phyloP scores from a whole-genome alignment of 306 rosid genomes.

The Cicer cuneatum region DNA sequence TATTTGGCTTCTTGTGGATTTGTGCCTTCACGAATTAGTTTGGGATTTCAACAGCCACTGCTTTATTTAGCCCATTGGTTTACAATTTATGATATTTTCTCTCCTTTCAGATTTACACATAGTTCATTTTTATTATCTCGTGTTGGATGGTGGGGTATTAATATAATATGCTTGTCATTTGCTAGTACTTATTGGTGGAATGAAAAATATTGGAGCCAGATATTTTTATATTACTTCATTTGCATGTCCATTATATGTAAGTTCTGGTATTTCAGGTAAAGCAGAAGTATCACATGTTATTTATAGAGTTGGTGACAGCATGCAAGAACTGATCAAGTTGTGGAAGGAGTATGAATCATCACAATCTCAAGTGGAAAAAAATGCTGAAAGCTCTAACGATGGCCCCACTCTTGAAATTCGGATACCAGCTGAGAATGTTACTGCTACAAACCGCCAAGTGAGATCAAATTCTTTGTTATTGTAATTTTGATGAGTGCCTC shows the following conservation, averaged over 20 bases:
- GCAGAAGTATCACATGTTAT: slow-evolving; percentile 69
- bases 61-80: slow-evolving; percentile 33
- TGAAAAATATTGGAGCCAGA: neutral
- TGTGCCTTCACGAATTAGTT: slow-evolving; percentile 43
- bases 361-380: slow-evolving; percentile 66
- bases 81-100: slow-evolving; percentile 5
- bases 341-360: slow-evolving; percentile 79
- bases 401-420: slow-evolving; percentile 90
- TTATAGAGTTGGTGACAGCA: slow-evolving; percentile 93
- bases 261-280: slow-evolving; percentile 71
- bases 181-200: slow-evolving; percentile 26
- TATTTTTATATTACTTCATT: slow-evolving; percentile 37
- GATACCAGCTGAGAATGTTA: slow-evolving; percentile 88
- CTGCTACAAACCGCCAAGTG: slow-evolving; percentile 96
- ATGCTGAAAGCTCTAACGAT: slow-evolving; percentile 62
- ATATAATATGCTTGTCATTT: slow-evolving; percentile 12
- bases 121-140: slow-evolving; percentile 24
- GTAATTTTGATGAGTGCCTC: slow-evolving; percentile 23
- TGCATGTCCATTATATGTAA: slow-evolving; percentile 32
- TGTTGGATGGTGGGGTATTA: slow-evolving; percentile 17
- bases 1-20: slow-evolving; percentile 41
- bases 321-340: slow-evolving; percentile 90
- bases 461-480: slow-evolving; percentile 41
- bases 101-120: slow-evolving; percentile 2
- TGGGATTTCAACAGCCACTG: slow-evolving; percentile 35